These are phyloP conservation scores for Fusarium chaquense DNA, from an alignment of 2,329 filamentous ascomycete genomes.

Conservation along the genomic window DNA sequence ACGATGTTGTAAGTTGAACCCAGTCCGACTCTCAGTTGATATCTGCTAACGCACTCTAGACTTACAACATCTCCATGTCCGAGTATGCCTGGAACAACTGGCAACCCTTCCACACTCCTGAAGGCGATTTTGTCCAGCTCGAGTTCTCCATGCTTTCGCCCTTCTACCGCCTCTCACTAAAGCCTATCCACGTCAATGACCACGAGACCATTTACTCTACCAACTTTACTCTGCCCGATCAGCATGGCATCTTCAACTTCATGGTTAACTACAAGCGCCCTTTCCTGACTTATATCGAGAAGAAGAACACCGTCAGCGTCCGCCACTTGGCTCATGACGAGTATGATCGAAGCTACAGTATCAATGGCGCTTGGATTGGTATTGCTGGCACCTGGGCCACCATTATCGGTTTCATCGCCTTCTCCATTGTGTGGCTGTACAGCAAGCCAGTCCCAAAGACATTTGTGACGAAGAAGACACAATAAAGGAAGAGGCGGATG, in stretches of 20 bases:
- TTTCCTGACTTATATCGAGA: constrained; percentile 88
- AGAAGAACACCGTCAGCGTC: constrained; percentile 95
- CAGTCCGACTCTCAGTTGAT: background rate
- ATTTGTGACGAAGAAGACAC: constrained; percentile 59
- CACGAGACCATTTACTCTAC: constrained; percentile 80
- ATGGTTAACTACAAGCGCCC: constrained; percentile 96
- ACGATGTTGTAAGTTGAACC: constrained; percentile 80
- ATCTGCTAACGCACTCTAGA: constrained; percentile 61
- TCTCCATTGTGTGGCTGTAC: constrained; percentile 90
- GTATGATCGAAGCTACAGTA: constrained; percentile 90
- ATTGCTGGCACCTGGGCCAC: constrained; percentile 89
- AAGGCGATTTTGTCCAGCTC: constrained; percentile 83
- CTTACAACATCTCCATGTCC: constrained; percentile 88
- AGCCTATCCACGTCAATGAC: constrained; percentile 66
- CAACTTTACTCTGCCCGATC: constrained; percentile 87
- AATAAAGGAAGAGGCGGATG: constrained; percentile 52
- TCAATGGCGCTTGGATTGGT: constrained; percentile 94
- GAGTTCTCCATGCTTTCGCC: constrained; percentile 99
- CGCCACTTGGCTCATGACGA: constrained; percentile 98
- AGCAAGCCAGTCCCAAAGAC: constrained; percentile 61
- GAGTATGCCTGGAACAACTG: constrained; percentile 84
- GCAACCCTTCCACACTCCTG: constrained; percentile 77
- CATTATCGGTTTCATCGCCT: constrained; percentile 83
- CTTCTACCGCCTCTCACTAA: constrained; percentile 87
- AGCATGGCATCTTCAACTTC: constrained; percentile 99